Evolutionary conservation across 441 rosid species (phyloP), one percentile per base, ranked within the genome.

Genomic region (Bruguiera hainesii): DNA sequence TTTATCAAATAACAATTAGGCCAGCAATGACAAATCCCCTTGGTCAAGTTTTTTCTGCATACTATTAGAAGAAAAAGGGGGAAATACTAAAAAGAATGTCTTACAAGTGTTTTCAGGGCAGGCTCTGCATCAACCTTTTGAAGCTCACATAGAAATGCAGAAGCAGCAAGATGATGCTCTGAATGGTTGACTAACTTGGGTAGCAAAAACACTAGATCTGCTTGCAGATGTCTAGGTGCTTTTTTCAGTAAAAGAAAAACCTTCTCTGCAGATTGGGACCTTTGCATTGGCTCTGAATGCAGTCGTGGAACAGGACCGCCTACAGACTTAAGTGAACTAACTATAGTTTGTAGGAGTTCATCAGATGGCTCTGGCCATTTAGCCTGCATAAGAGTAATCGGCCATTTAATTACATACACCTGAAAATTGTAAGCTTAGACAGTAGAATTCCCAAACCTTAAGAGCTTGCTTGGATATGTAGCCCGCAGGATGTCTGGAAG

Each of bases 361-460:
- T 87, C 94, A 39, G 96, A 91, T 76, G 85, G 96, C 80, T 91
- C 93, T 5, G 90, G 89, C 94, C 94, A 86, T 73, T 88, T 81
- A 61, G 89, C 78, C 94, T 88, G 31, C 21, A 48, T 33, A 15
- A 63, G 5, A 42, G 21, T 11, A 23, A 5, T 20, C 29, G 81
- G 64, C 75, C 63, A 79, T 30, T 64, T 56, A 71, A 70, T 30
- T 56, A 49, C 29, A 58, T 33, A 66, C 68, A 42, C n/a, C 11
- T 13, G 23, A 10, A 13, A 39, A 13, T 23, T 42, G 11, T 7
- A 21, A 39, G 25, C 25, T 26, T 9, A 10, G 10, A 61, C 13
- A n/a, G 35, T n/a, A 28, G 56, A 4, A 28, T 33, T 4, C 1
- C n/a, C 21, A 18, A 28, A 64, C 67, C 67, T 64, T 50, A n/a